Evolutionary conservation across 179 eudicot species (phyloP).

Genomic region (Actinidia arguta): DNA sequence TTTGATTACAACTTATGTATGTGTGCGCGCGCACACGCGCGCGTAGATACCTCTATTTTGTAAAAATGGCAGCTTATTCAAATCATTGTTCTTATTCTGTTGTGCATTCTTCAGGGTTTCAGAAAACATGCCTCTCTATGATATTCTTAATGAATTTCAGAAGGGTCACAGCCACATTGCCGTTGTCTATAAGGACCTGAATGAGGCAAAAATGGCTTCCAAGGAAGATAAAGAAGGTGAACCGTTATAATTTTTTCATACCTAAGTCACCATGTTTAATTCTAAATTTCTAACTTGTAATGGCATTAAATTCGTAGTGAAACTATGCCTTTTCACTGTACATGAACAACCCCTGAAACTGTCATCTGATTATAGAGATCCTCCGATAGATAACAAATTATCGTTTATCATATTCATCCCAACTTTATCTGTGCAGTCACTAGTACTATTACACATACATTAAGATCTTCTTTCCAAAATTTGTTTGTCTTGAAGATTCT

Average conservation of each 20-base stretch:
- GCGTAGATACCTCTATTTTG: not conserved
- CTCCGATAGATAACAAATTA: not conserved
- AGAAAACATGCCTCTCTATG: conserved; percentile 94
- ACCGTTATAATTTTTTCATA: not conserved
- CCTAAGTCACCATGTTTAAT: not conserved
- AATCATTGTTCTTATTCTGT: not conserved
- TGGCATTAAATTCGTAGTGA: not conserved
- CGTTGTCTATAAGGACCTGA: conserved; percentile 84
- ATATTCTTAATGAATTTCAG: conserved; percentile 94
- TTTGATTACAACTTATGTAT: not conserved
- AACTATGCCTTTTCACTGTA: not conserved
- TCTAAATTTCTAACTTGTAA: not conserved
- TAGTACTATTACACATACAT: not conserved
- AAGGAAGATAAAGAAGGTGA: conserved; percentile 51
- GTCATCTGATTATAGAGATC: not conserved
- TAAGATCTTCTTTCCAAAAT: not conserved
- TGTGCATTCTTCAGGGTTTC: conserved; percentile 69
- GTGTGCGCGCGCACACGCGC: not conserved
- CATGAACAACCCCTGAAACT: not conserved
- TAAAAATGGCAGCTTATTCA: not conserved
- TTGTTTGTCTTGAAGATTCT: not conserved
- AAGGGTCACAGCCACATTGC: conserved; percentile 99
- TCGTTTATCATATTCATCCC: not conserved
- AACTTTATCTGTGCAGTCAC: not conserved
- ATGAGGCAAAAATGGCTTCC: conserved; percentile 51